phyloP scores from a whole-genome alignment of 352 stramenopile genomes.

The Pythium volutum region DNA sequence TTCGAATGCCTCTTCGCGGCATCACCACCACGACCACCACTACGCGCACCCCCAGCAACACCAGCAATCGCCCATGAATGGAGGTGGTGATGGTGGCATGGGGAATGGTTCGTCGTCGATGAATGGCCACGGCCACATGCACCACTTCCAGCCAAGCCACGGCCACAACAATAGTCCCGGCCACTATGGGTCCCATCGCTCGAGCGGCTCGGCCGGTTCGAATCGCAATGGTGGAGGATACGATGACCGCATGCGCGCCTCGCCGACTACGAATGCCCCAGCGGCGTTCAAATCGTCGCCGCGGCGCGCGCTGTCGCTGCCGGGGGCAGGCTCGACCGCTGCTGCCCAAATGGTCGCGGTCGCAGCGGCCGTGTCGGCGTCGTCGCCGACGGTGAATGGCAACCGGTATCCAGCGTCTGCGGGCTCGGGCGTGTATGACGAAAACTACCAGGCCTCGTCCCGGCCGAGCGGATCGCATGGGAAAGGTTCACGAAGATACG shows the following conservation, averaged over 20 bases:
- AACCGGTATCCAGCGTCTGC: conserved; percentile 4
- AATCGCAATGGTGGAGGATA: conserved; percentile 3
- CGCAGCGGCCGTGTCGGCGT: conserved; percentile 7
- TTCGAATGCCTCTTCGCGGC: background rate
- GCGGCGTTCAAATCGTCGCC: conserved; percentile 23
- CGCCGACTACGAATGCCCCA: conserved; percentile 9
- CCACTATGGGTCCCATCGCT: conserved; percentile 7
- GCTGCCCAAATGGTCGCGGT: conserved; percentile 1
- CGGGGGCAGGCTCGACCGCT: background rate
- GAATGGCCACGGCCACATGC: conserved; percentile 4
- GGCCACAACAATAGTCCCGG: conserved; percentile 10
- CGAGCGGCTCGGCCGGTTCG: background rate
- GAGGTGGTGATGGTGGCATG: background rate
- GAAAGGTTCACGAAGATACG: conserved; percentile 6
- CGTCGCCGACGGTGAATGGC: background rate
- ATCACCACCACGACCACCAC: conserved; percentile 3
- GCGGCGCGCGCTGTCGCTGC: conserved; percentile 25
- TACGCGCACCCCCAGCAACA: conserved; percentile 4
- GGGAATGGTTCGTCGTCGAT: background rate
- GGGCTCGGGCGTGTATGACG: background rate
- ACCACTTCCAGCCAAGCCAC: conserved; percentile 14
- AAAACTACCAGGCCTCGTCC: background rate
- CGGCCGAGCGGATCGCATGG: background rate
- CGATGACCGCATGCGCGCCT: conserved; percentile 1
- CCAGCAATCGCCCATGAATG: background rate